Base-by-base conservation (phyloP, 2,329 filamentous ascomycete species). In the Atkinsonella texensis region DNA sequence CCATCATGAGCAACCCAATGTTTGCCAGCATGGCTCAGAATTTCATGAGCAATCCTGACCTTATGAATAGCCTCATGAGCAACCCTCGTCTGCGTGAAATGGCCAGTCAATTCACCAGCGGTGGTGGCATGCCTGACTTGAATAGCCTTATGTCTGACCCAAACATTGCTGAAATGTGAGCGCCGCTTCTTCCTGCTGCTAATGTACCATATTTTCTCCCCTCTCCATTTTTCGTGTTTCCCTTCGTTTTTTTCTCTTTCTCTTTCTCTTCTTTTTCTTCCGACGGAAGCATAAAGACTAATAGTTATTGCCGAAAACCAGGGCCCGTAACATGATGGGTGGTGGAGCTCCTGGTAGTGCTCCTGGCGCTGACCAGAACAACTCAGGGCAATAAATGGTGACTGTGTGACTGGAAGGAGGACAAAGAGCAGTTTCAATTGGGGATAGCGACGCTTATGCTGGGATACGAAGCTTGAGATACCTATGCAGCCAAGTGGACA, bases 1-100 rank as follows among this genome's bases (percentile, higher is more conserved):
- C 81, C 56, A 83, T 98, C 67, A 95, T 97, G 89, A 89, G 76
- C 75, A 98, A 97, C 74, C 93, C 93, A 52, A 97, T 97, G 93
- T 95, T 98, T 72, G 82, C 89, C 48, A 87, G 80, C 72, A 96
- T 97, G 89, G 93, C 93, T 4, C 89, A 96, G 74, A 95, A 88
- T 69, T 71, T 98, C 51, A 97, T 97, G 93, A 88, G 83, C 71
- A 96, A 98, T 72, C 93, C 93, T 0, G 87, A 95, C 10, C 82
- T 90, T 74, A 85, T 97, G 81, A 79, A 76, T 65, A 93, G 89
- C 67, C 71, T 98, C 53, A 95, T 98, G 90, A 89, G 76, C 75
- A 97, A 98, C 74, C 93, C 93, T 3, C 80, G 84, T 55, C 72
- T 97, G 55, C 79, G 87, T 52, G 82, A 94, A 65, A 91, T 96